Percentiles rank a stretch among this genome's conserved stretches.
phyloP scores from a whole-genome alignment of 176 grass and related monocot genomes.

The Tillandsia leiboldiana region DNA sequence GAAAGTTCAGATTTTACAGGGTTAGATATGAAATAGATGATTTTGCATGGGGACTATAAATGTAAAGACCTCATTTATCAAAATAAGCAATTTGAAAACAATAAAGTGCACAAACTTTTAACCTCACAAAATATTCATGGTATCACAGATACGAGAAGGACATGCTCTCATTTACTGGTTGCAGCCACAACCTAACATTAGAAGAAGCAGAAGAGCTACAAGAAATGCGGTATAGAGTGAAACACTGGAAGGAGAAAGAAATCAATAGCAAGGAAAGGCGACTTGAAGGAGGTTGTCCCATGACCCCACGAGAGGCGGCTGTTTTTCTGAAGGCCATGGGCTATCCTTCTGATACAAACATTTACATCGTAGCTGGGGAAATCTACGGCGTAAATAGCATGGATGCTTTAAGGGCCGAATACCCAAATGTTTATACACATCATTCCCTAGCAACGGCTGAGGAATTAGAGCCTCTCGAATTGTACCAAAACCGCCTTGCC shows the following conservation, averaged over 20 bases:
- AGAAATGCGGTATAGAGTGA: slow-evolving; percentile 66
- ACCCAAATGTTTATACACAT: slow-evolving; percentile 83
- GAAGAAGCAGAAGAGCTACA: slow-evolving; percentile 58
- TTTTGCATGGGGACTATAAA: too few species aligned
- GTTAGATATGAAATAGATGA: too few species aligned
- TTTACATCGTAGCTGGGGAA: slow-evolving; percentile 91
- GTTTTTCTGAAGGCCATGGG: slow-evolving; percentile 90
- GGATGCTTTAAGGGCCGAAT: slow-evolving; percentile 49
- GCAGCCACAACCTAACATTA: slow-evolving; percentile 69
- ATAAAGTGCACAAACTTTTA: not conserved
- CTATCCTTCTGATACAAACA: slow-evolving; percentile 86
- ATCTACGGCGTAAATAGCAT: slow-evolving; percentile 79
- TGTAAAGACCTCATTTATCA: too few species aligned
- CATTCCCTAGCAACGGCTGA: slow-evolving; percentile 39
- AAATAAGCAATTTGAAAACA: not conserved
- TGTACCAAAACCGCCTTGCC: slow-evolving; percentile 76
- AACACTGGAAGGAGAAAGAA: slow-evolving; percentile 93
- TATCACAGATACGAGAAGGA: slow-evolving; percentile 89
- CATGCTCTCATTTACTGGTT: slow-evolving; percentile 96
- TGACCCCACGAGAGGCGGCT: slow-evolving; percentile 81
- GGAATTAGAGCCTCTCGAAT: slow-evolving; percentile 49
- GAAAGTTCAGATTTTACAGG: too few species aligned
- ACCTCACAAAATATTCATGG: slow-evolving; percentile 7
- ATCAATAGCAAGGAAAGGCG: slow-evolving; percentile 74
- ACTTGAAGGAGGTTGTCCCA: slow-evolving; percentile 82